Base-by-base conservation (phyloP, 2,329 filamentous ascomycete species). In the Ophiocordyceps camponoti-leonardi region DNA sequence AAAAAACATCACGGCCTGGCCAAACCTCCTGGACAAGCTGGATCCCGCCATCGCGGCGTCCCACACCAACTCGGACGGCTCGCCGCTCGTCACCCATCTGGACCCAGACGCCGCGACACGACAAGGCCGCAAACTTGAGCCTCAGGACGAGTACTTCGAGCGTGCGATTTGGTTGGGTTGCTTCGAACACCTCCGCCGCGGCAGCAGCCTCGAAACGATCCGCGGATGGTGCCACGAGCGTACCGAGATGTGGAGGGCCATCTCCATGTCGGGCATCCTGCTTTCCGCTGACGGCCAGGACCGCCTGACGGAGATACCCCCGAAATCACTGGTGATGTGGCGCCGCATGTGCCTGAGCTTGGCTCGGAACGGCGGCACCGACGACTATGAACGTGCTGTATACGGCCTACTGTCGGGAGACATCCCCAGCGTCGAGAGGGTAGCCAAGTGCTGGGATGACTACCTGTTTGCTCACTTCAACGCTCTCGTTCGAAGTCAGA, bases 381-480 rank as follows among this genome's bases (percentile, higher is more conserved):
- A 84, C 53, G 76, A 83, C 44, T 90, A 87, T 55, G 87, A 98
- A 63, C 77, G 80, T 46, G 92, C 90, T 18, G 86, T 94, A 0
- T 95, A 94, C 58, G 90, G 86, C 26, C 66, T 95, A 13, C 71
- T 98, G n/a, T 82, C 83, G 40, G 92, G 92, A 44, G 86, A 95
- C 56, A 73, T 87, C 44, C 66, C 75, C 35, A 84, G 82, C 44
- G 85, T 93, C 12, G 79, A 85, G 56, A 76, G 77, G 51, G 78
- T 90, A 37, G 87, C 85, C 58, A 71, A 75, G 44, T 78, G 73
- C 20, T 93, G 87, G 81, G 86, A 94, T 52, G 90, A 96, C 56
- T 78, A 81, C 54, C 71, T 95, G 18, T 94, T 92, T 60, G 80
- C 82, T 33, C 79, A 88, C 58, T 92, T 92, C 67, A 95, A 93